Percentiles rank a stretch among this genome's conserved stretches.
Evolutionary conservation across 1,284 basidiomycete species (phyloP).

Genomic region (Cerioporus squamosus): DNA sequence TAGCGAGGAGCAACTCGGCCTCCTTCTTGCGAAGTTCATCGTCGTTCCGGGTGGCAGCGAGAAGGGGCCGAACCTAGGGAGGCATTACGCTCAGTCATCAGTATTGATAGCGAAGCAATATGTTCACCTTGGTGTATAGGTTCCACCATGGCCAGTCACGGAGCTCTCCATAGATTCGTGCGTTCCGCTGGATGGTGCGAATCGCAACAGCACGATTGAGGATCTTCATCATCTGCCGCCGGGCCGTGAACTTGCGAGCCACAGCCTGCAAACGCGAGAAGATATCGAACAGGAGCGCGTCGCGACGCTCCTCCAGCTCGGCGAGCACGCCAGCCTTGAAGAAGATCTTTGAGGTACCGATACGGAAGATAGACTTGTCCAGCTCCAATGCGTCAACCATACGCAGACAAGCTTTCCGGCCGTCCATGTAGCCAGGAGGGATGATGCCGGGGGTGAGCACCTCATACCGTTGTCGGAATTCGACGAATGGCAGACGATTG

Average conservation of each 20-base stretch:
- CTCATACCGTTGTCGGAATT: constrained; percentile 97
- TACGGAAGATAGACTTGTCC: constrained; percentile 84
- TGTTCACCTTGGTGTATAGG: constrained; percentile 84
- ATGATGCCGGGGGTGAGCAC: constrained; percentile 93
- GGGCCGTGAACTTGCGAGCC: constrained; percentile 84
- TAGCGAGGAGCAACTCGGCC: constrained; percentile 80
- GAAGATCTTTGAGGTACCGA: constrained; percentile 98
- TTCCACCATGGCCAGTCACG: constrained; percentile 99
- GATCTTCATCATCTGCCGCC: constrained; percentile 94
- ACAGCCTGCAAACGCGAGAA: constrained; percentile 90
- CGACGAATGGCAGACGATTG: constrained; percentile 94
- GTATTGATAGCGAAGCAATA: background rate
- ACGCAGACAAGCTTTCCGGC: constrained; percentile 90
- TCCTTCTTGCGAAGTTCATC: constrained; percentile 92
- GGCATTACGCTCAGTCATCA: constrained; percentile 5
- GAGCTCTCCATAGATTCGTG: constrained; percentile 87
- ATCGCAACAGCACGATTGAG: constrained; percentile 93
- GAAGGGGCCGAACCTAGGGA: constrained; percentile 83
- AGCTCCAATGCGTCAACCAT: constrained; percentile 93
- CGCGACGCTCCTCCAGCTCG: constrained; percentile 95
- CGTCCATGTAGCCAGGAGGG: constrained; percentile 96
- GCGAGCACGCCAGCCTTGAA: constrained; percentile 99
- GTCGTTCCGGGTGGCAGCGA: constrained; percentile 92
- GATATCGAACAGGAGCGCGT: constrained; percentile 85
- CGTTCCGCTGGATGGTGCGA: constrained; percentile 93